Evolutionary conservation across 129 eudicot genomes (phyloP), one percentile per base, ranked within the genome.

Genomic region (Lonicera japonica): DNA sequence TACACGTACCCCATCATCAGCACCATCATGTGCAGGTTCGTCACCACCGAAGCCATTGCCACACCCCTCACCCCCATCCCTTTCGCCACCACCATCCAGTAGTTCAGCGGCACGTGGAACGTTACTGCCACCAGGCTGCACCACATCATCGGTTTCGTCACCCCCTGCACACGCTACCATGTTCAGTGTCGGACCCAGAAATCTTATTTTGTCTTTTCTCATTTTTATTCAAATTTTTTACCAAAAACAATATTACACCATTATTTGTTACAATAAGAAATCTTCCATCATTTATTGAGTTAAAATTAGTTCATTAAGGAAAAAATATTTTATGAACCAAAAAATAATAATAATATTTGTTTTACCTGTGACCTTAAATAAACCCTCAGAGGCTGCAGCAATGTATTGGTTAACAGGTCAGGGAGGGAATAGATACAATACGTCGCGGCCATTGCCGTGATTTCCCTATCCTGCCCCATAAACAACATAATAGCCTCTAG

Each of bases 121-220:
- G 68, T 61, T 17, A 88, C 95, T 5, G 96, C 99, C 43, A 81
- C 23, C 2, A 88, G 8, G 1, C 85, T 82, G 25, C 96, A 82
- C 73, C 80, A 88, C 96, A 88, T 94, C 77, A 75, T 75, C 17
- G 99, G 99, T 40, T 77, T 73, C 12, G 95, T 94, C 69, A 94
- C 95, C 41, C 77, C 71, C 16, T 29, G 36, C n/a, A n/a, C n/a
- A n/a, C n/a, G n/a, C n/a, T n/a, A n/a, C n/a, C n/a, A n/a, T n/a
- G n/a, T n/a, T n/a, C n/a, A n/a, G n/a, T n/a, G n/a, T n/a, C n/a
- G n/a, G n/a, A n/a, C n/a, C n/a, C n/a, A n/a, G n/a, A n/a, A n/a
- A n/a, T n/a, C n/a, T n/a, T n/a, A n/a, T n/a, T n/a, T n/a, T n/a
- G n/a, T n/a, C n/a, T n/a, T n/a, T n/a, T n/a, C n/a, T n/a, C n/a